Percentiles rank a stretch among this genome's conserved stretches.
phyloP scores from a whole-genome alignment of 2,329 filamentous ascomycete genomes.

The Apiospora koreana region DNA sequence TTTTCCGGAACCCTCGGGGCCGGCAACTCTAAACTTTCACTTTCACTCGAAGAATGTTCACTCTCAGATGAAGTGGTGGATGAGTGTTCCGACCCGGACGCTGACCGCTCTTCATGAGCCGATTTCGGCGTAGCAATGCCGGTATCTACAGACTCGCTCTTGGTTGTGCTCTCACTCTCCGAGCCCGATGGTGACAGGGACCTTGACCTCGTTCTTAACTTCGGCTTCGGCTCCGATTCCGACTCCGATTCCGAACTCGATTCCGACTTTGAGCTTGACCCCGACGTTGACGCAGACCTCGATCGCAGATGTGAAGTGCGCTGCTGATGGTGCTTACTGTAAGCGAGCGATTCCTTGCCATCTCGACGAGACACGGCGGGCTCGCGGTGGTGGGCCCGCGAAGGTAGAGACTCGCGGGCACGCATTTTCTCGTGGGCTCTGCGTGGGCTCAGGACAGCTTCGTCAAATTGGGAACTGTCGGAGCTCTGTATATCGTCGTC shows the following conservation, averaged over 20 bases:
- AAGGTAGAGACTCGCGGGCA: slow-evolving; percentile 31
- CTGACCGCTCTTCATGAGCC: slow-evolving; percentile 38
- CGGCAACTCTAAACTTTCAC: neutral
- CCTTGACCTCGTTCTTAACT: neutral
- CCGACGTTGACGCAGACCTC: slow-evolving; percentile 24
- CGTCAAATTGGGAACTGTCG: slow-evolving; percentile 27
- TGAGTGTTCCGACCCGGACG: slow-evolving; percentile 36
- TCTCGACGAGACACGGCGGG: slow-evolving; percentile 24
- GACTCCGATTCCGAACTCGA: neutral
- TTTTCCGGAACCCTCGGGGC: slow-evolving; percentile 1
- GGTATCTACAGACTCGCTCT: neutral
- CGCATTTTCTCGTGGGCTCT: slow-evolving; percentile 28
- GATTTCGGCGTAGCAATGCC: slow-evolving; percentile 33
- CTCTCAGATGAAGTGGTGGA: slow-evolving; percentile 37
- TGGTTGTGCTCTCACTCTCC: slow-evolving; percentile 26
- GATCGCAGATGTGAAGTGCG: slow-evolving; percentile 27
- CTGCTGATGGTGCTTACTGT: slow-evolving; percentile 26
- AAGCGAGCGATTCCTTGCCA: slow-evolving; percentile 24
- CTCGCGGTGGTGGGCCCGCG: slow-evolving; percentile 26
- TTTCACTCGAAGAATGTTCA: slow-evolving; percentile 22
- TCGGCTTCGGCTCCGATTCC: too few relatives aligned
- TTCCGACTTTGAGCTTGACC: slow-evolving; percentile 9
- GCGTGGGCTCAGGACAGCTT: slow-evolving; percentile 27
- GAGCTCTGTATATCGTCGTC: slow-evolving; percentile 35
- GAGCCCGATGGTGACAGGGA: slow-evolving; percentile 16